Base-by-base conservation (phyloP, 176 grass and related monocot species). In the Tuctoria greenei region DNA sequence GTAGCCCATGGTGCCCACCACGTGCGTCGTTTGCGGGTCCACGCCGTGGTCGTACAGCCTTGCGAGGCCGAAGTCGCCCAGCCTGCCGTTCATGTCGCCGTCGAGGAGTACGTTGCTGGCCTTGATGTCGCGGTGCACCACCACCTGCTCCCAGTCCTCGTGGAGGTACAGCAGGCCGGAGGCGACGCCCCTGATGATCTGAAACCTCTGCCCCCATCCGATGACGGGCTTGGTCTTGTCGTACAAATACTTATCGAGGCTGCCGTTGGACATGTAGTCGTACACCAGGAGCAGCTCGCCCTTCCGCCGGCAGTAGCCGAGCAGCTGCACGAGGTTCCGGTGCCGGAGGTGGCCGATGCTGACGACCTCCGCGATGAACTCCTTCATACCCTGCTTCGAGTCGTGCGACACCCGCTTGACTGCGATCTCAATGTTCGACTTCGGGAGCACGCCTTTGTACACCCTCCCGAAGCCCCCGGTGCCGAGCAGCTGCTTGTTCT, bases 341-440 rank as follows among this genome's bases (percentile, higher is more conserved):
- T 88, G 86, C 1, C 86, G 80, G 80, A 88, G 81, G 75, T 75
- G 81, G 44, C 86, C 86, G 37, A 88, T 78, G 81, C 81, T 88
- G 21, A 88, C 86, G 0, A 88, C 86, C 86, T 88, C 86, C 0
- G 86, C 81, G 55, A 88, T 88, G 86, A 88, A 88, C 75, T 88
- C 86, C 81, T 74, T 88, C 86, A 88, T 88, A 69, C 86, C 81
- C 55, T 88, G 86, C 70, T 88, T 88, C 3, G 86, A 88, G 69
- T 88, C 86, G 63, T 88, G 86, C 34, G 86, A 88, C 35, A 88
- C 86, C 62, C 75, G 66, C 86, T 88, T 88, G 43, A 88, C 86
- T 6, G 86, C 86, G 61, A 88, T 56, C 80, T 88, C 86, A 0
- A 83, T 62, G 6, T 83, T 88, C 69, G 61, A 45, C 12, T 66